Evolutionary conservation across 805 yeast species (phyloP).

Genomic region (Phaffomyces thermotolerans): DNA sequence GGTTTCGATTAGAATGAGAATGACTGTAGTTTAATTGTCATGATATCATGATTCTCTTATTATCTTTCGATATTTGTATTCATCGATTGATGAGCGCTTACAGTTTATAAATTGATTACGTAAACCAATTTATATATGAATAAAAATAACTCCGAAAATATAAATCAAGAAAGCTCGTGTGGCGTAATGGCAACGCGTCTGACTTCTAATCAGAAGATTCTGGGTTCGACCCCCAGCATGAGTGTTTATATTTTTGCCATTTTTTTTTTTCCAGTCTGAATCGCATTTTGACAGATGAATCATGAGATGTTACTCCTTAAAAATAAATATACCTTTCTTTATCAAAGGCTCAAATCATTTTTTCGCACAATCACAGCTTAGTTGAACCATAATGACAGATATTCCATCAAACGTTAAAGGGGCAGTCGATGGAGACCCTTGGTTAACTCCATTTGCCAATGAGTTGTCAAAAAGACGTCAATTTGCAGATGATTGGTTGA

Average conservation of each 20-base stretch:
- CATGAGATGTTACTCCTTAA: background rate
- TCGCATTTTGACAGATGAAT: background rate
- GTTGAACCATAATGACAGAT: background rate
- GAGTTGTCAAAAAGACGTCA: constrained; percentile 63
- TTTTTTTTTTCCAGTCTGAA: background rate
- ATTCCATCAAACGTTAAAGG: constrained; percentile 28
- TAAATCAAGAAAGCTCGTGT: constrained; percentile 36
- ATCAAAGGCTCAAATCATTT: too few relatives aligned
- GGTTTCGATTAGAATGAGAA: too few relatives aligned
- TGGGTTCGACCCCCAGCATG: constrained; percentile 52
- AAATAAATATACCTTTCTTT: background rate
- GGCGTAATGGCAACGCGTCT: constrained; percentile 53
- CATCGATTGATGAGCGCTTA: too few relatives aligned
- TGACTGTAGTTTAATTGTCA: too few relatives aligned
- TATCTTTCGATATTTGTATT: too few relatives aligned
- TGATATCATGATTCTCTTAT: too few relatives aligned
- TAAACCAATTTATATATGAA: too few relatives aligned
- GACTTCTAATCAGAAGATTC: constrained; percentile 49
- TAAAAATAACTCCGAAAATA: too few relatives aligned
- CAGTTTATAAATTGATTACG: too few relatives aligned
- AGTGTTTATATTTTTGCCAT: constrained; percentile 26
- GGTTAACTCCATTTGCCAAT: constrained; percentile 72
- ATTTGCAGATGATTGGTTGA: constrained; percentile 57
- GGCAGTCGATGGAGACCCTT: constrained; percentile 73
- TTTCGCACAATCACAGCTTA: background rate